Conservation (phyloP, 768 basidiomycete genomes). For the Mycena crocata region DNA sequence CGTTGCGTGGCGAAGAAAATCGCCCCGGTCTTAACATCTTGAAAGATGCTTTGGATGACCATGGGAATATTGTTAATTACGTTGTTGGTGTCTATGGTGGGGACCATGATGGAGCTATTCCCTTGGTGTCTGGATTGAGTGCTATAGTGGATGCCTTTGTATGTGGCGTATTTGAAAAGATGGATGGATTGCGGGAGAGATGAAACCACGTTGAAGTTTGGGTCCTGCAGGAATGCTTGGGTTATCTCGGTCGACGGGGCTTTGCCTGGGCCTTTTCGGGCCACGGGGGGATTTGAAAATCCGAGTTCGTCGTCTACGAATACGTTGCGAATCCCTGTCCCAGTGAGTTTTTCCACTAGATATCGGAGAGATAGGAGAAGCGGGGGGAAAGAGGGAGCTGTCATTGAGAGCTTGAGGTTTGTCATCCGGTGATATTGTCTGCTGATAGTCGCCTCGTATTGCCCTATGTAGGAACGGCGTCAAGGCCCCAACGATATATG, state of each 20-base stretch:
- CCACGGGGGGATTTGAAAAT: too few relatives aligned
- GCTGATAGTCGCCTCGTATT: not conserved
- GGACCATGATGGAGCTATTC: not conserved
- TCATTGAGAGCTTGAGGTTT: not conserved
- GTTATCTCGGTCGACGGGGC: too few relatives aligned
- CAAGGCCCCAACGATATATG: not conserved
- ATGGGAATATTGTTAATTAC: not conserved
- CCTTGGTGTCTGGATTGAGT: not conserved
- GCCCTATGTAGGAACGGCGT: not conserved
- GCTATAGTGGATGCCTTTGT: not conserved
- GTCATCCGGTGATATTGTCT: not conserved
- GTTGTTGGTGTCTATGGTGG: not conserved
- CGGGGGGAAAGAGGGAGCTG: not conserved
- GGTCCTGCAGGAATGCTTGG: too few relatives aligned
- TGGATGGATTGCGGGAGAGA: not conserved
- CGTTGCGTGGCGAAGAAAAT: not conserved
- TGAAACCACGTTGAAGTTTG: too few relatives aligned
- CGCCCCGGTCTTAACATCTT: not conserved
- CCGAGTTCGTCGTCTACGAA: not conserved
- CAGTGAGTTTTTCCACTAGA: not conserved
- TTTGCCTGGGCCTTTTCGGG: too few relatives aligned
- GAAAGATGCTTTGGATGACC: too few relatives aligned
- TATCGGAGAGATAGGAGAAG: not conserved
- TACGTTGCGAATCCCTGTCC: not conserved
- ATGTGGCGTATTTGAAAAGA: not conserved